Percentiles rank a stretch among this genome's conserved stretches.
phyloP scores from a whole-genome alignment of 1,284 basidiomycete genomes.

The Irpex sp. region DNA sequence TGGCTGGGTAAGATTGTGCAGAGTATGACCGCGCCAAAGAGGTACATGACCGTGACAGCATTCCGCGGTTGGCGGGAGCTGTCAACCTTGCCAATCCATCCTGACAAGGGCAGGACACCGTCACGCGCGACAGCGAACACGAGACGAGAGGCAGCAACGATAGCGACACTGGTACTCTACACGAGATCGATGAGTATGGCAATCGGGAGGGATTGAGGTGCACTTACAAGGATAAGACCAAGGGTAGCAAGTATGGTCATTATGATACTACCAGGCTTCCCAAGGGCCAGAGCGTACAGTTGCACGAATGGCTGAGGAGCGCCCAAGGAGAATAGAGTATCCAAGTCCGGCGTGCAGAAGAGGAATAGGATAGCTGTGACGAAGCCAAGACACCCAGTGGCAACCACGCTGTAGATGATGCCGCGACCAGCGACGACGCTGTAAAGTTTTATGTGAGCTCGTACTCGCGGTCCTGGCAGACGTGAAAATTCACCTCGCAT shows the following conservation, averaged over 20 bases:
- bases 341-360: slow-evolving; percentile 77
- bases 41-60: slow-evolving; percentile 78
- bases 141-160: slow-evolving; percentile 81
- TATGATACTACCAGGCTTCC: slow-evolving; percentile 71
- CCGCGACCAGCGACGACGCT: slow-evolving; percentile 78
- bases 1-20: slow-evolving; percentile 84
- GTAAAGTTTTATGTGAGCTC: slow-evolving; percentile 1
- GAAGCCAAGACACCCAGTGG: slow-evolving; percentile 75
- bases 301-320: slow-evolving; percentile 89
- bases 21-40: slow-evolving; percentile 67
- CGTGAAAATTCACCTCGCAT: slow-evolving; percentile 56
- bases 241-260: slow-evolving; percentile 80
- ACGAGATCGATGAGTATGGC: background rate
- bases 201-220: background rate
- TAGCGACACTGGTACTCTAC: slow-evolving; percentile 79
- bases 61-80: slow-evolving; percentile 69
- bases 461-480: background rate
- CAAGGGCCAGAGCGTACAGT: slow-evolving; percentile 77
- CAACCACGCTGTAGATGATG: slow-evolving; percentile 70
- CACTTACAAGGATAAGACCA: slow-evolving; percentile 70
- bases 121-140: slow-evolving; percentile 87
- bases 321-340: slow-evolving; percentile 65
- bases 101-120: slow-evolving; percentile 77
- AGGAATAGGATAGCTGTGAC: slow-evolving; percentile 76
- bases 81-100: slow-evolving; percentile 77